phyloP scores from a whole-genome alignment of 345 rosid genomes.

The Salix dunnii region DNA sequence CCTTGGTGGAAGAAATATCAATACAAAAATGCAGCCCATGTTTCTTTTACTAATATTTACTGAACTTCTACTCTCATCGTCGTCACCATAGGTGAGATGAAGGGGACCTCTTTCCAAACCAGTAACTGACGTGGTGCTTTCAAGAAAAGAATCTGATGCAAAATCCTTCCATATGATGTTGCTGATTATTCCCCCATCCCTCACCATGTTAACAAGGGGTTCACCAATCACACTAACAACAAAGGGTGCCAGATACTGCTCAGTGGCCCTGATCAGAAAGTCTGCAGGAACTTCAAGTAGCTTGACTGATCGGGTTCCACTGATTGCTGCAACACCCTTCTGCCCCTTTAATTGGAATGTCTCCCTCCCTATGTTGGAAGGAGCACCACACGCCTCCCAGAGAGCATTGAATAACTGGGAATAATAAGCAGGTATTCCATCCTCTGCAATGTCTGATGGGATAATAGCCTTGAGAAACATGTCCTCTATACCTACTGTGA shows the following conservation, averaged over 20 bases:
- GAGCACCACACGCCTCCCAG: conserved; percentile 81
- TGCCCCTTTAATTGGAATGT: conserved; percentile 68
- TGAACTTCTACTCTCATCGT: conserved; percentile 42
- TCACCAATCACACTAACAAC: conserved; percentile 79
- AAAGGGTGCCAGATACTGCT: conserved; percentile 58
- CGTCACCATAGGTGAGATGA: conserved; percentile 58
- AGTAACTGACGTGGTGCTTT: conserved; percentile 17
- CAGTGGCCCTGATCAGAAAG: conserved; percentile 45
- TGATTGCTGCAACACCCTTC: conserved; percentile 67
- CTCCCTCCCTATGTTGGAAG: conserved; percentile 76
- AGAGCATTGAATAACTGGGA: conserved; percentile 62
- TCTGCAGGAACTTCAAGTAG: conserved; percentile 71
- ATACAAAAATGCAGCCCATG: conserved; percentile 60
- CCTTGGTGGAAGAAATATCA: conserved; percentile 90
- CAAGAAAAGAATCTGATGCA: conserved; percentile 31
- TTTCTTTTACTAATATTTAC: conserved; percentile 45
- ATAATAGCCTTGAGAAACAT: conserved; percentile 79
- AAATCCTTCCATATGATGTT: conserved; percentile 56
- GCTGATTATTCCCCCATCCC: conserved; percentile 58
- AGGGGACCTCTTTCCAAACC: conserved; percentile 46
- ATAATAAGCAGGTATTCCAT: conserved; percentile 50
- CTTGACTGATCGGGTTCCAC: conserved; percentile 86
- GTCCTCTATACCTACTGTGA: conserved; percentile 84
- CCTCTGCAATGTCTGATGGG: conserved; percentile 54
- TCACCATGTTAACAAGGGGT: conserved; percentile 56